Evolutionary conservation across 1,284 basidiomycete genomes (phyloP), one percentile per base, ranked within the genome.

Genomic region (Coriolopsis trogii): DNA sequence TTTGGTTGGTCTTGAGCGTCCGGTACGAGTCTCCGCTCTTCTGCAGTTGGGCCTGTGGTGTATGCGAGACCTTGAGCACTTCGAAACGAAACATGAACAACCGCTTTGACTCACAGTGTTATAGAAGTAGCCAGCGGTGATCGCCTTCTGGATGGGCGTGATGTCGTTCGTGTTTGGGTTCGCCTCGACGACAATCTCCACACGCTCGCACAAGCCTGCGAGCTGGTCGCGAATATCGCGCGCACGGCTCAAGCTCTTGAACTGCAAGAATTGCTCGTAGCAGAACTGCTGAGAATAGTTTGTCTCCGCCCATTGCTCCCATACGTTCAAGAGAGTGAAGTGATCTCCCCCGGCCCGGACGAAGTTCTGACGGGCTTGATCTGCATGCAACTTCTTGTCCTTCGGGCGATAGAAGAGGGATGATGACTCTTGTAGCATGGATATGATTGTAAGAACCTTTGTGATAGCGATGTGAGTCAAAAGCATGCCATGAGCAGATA

Each of bases 241-340:
- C 0, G 97, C 96, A 21, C 97, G 82, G 59, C 86, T 89, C 12
- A 99, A 74, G 57, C 91, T 94, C 79, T 99, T 99, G 80, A 93
- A 95, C 72, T 99, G 97, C 46, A 99, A 74, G 73, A 96, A 99
- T 66, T 99, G 95, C 67, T 98, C 95, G 67, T 95, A 94, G 65
- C 93, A 95, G 70, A 93, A 93, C 66, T 94, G 92, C 64, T 95
- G 92, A 23, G 91, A 94, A 70, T 95, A 99, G 65, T 93, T 93
- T 31, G 93, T 93, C 63, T 99, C 95, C 23, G 93, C 93, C 95
- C 96, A 99, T 68, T 98, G 95, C 67, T 98, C 93, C 90, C 94
- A 99, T 6, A 98, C 93, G 67, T 98, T 98, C 36, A 98, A 80
- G 47, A 98, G 73, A 3, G 95, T 98, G 67, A 99, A 98, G 73